phyloP scores from a whole-genome alignment of 495 filamentous ascomycete species.

The Penicillium paradoxum region DNA sequence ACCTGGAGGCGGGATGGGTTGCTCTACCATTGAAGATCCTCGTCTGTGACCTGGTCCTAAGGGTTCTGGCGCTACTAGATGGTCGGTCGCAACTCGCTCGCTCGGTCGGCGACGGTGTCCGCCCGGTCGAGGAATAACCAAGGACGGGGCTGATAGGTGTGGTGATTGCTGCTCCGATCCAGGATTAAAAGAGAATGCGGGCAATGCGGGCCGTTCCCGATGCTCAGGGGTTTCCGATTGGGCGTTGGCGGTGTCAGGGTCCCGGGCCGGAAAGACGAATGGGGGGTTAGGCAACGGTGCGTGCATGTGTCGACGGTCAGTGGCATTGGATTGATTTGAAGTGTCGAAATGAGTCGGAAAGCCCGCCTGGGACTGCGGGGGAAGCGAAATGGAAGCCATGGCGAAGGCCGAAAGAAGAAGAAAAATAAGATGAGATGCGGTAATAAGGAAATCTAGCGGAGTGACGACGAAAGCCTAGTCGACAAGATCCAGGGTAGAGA shows the following conservation, averaged over 20 bases:
- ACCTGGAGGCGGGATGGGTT: conserved; percentile 35
- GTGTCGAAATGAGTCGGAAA: conserved; percentile 33
- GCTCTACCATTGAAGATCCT: conserved; percentile 46
- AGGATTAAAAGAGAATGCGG: conserved; percentile 64
- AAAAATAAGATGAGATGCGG: conserved; percentile 6
- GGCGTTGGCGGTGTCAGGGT: conserved; percentile 18
- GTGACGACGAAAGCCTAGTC: conserved; percentile 15
- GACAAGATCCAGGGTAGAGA: conserved; percentile 34
- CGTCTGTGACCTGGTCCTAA: conserved; percentile 61
- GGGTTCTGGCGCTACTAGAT: conserved; percentile 51
- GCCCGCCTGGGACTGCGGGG: conserved; percentile 30
- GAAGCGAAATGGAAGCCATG: conserved; percentile 45
- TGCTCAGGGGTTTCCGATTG: conserved; percentile 10
- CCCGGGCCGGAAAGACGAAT: conserved; percentile 62
- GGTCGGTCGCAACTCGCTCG: conserved; percentile 75
- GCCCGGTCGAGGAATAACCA: conserved; percentile 31
- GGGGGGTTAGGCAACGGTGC: conserved; percentile 62
- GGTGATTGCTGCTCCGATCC: conserved; percentile 28
- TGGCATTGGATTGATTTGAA: conserved; percentile 11
- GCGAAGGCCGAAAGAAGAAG: conserved; percentile 14
- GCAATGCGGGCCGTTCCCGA: conserved; percentile 43
- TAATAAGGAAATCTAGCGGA: conserved; percentile 8
- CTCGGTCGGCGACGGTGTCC: conserved; percentile 71
- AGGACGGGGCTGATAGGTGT: conserved; percentile 29
- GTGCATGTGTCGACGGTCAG: conserved; percentile 33